Percentiles rank a stretch among this genome's conserved stretches.
Evolutionary conservation across 106 monocot species (phyloP).

Genomic region (Allium cepa): DNA sequence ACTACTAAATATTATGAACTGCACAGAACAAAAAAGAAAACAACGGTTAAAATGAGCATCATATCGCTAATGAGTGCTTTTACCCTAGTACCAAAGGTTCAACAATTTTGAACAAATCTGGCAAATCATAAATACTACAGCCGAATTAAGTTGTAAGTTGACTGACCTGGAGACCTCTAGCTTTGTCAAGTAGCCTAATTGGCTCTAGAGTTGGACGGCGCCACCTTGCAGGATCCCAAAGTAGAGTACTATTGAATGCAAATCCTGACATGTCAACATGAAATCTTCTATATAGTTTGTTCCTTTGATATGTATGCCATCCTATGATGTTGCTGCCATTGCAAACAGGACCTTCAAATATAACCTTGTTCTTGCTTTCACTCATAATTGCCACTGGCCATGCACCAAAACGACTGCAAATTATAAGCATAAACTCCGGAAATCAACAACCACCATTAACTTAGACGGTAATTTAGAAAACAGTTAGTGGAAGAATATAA

Average conservation of each 20-base stretch:
- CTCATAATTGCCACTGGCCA: slow-evolving; percentile 63
- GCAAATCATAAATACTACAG: too few relatives aligned
- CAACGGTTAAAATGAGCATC: too few relatives aligned
- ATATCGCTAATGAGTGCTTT: too few relatives aligned
- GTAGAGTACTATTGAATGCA: slow-evolving; percentile 75
- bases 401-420: slow-evolving; percentile 53
- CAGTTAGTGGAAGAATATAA: too few relatives aligned
- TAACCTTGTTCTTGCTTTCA: slow-evolving; percentile 26
- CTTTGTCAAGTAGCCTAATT: slow-evolving; percentile 31
- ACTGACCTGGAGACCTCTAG: slow-evolving; percentile 42
- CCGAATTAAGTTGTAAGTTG: background rate
- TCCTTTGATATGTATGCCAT: slow-evolving; percentile 53
- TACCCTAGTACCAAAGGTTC: too few relatives aligned
- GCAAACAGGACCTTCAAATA: slow-evolving; percentile 62
- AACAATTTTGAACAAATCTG: too few relatives aligned
- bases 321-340: slow-evolving; percentile 55
- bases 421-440: background rate
- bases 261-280: slow-evolving; percentile 54
- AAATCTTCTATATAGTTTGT: slow-evolving; percentile 38
- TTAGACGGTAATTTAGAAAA: too few relatives aligned
- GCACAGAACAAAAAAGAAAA: too few relatives aligned
- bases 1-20: too few relatives aligned
- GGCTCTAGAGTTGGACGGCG: slow-evolving; percentile 35
- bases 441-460: too few relatives aligned
- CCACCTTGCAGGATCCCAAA: slow-evolving; percentile 71